Evolutionary conservation across 1,139 yeast species (phyloP).

Genomic region (Kazachstania sp.): DNA sequence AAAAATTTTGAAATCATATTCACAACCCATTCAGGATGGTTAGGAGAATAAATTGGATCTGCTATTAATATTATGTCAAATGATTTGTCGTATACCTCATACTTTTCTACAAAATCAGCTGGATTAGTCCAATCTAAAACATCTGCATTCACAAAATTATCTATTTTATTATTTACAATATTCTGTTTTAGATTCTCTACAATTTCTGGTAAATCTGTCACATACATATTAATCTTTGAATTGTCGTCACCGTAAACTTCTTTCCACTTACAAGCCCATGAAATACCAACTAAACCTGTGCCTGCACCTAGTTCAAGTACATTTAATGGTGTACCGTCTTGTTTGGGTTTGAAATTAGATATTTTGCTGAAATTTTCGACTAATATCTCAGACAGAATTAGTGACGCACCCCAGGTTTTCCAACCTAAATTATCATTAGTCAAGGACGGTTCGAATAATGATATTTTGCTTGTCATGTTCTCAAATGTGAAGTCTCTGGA

Average conservation of each 20-base stretch:
- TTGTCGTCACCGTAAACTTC: constrained; percentile 16
- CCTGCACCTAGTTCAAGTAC: constrained; percentile 87
- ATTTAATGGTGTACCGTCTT: constrained; percentile 18
- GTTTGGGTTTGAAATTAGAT: background rate
- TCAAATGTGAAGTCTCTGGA: constrained; percentile 41
- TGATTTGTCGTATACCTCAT: constrained; percentile 20
- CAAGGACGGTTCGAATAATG: constrained; percentile 71
- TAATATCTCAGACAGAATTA: constrained; percentile 50
- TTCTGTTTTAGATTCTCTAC: constrained; percentile 58
- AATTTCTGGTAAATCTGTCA: constrained; percentile 78
- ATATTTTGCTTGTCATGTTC: constrained; percentile 33
- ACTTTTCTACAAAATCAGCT: constrained; percentile 29
- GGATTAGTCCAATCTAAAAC: constrained; percentile 77
- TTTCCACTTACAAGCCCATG: constrained; percentile 35
- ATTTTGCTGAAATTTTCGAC: constrained; percentile 10
- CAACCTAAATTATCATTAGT: constrained; percentile 82
- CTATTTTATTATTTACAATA: constrained; percentile 41
- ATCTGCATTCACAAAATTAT: constrained; percentile 33
- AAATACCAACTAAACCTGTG: constrained; percentile 82
- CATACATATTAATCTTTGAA: constrained; percentile 40
- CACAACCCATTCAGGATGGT: constrained; percentile 69
- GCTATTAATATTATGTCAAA: constrained; percentile 63
- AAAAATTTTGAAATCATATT: constrained; percentile 44
- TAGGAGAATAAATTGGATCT: constrained; percentile 80
- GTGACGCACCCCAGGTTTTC: constrained; percentile 94